Conservation (phyloP, 768 basidiomycete genomes). For the Trametopsis cervina region DNA sequence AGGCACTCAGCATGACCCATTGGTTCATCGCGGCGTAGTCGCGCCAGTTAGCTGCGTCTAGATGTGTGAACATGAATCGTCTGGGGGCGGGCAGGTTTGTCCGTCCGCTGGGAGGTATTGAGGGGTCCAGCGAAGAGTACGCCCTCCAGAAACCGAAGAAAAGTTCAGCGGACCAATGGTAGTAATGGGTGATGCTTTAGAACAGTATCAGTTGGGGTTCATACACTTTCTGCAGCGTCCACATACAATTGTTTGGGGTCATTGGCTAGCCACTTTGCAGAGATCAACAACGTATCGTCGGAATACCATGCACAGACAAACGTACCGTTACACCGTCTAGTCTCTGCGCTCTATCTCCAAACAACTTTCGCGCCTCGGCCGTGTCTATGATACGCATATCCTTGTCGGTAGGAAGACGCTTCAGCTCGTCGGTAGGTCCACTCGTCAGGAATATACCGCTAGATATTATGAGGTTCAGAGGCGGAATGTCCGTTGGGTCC, state of each 20-base stretch:
- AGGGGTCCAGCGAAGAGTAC: constrained; percentile 74
- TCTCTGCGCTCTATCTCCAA: constrained; percentile 64
- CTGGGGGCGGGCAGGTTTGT: constrained; percentile 69
- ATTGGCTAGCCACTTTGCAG: constrained; percentile 64
- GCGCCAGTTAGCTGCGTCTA: constrained; percentile 76
- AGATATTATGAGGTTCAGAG: constrained; percentile 62
- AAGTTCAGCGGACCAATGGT: constrained; percentile 90
- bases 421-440: constrained; percentile 43
- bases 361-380: constrained; percentile 55
- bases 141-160: constrained; percentile 92
- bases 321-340: constrained; percentile 74
- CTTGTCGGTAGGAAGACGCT: constrained; percentile 67
- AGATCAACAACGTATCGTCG: neutral
- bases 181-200: constrained; percentile 80
- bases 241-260: constrained; percentile 82
- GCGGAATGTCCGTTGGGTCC: constrained; percentile 58
- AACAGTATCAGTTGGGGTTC: neutral
- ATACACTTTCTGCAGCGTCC: neutral
- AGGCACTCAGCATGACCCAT: constrained; percentile 71
- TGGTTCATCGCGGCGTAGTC: constrained; percentile 92
- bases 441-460: constrained; percentile 55
- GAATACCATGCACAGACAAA: constrained; percentile 11
- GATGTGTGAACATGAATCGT: constrained; percentile 69
- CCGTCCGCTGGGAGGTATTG: constrained; percentile 56
- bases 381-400: constrained; percentile 75